These are phyloP conservation scores for Setaria viridis DNA, from an alignment of 202 grass and related monocot species.

Conservation along the genomic window DNA sequence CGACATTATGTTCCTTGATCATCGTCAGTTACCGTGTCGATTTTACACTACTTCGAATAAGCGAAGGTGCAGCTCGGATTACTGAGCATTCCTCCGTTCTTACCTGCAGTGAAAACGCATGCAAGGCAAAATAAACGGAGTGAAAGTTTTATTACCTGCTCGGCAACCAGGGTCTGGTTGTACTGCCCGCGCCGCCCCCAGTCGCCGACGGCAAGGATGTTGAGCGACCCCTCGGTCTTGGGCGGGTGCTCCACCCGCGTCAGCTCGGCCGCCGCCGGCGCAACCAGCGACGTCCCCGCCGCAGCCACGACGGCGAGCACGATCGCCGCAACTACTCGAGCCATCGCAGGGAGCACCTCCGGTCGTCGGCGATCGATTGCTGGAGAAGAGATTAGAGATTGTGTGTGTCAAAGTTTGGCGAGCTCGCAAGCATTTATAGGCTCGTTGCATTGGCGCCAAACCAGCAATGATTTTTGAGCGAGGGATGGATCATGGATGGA, in stretches of 20 bases:
- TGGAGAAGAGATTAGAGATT: neutral
- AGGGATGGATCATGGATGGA: neutral
- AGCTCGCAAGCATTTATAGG: slow-evolving; percentile 14
- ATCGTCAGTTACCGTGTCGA: neutral
- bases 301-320: neutral
- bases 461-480: neutral
- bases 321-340: neutral
- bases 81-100: neutral
- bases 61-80: neutral
- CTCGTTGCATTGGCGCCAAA: neutral
- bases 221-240: slow-evolving; percentile 65
- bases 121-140: too few relatives aligned
- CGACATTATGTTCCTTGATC: neutral
- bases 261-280: slow-evolving; percentile 44
- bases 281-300: neutral
- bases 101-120: too few relatives aligned
- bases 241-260: slow-evolving; percentile 56
- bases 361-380: neutral
- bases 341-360: neutral
- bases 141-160: slow-evolving; percentile 46
- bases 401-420: neutral
- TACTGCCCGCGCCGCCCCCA: slow-evolving; percentile 75
- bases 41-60: too few relatives aligned
- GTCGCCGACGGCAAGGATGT: slow-evolving; percentile 74
- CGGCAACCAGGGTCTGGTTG: slow-evolving; percentile 79